phyloP scores from a whole-genome alignment of 164 flowering plant genomes.

The Houttuynia cordata region DNA sequence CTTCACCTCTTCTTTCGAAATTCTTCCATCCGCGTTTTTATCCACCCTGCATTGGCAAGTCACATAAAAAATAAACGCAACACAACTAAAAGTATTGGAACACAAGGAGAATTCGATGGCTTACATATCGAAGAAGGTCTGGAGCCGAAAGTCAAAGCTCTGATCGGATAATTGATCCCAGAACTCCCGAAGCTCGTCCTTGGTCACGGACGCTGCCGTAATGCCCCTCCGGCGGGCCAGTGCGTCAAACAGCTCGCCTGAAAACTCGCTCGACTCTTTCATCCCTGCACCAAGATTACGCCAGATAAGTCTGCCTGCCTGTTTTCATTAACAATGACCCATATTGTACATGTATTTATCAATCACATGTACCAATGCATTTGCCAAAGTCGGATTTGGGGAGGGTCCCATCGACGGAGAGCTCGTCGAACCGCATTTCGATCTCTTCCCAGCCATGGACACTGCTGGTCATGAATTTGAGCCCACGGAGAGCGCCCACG shows the following conservation, averaged over 20 bases:
- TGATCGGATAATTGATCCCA: conserved; percentile 61
- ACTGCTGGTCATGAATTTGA: conserved; percentile 69
- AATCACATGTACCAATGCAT: conserved; percentile 37
- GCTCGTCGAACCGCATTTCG: conserved; percentile 32
- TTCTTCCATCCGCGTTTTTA: conserved; percentile 73
- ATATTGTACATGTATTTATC: neutral
- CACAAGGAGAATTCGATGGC: neutral
- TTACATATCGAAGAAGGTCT: conserved; percentile 66
- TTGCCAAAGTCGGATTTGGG: conserved; percentile 32
- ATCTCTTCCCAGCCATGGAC: conserved; percentile 65
- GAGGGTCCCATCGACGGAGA: conserved; percentile 28
- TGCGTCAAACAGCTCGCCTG: conserved; percentile 44
- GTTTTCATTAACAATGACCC: neutral
- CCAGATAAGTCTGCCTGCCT: neutral
- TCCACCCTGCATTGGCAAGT: conserved; percentile 54
- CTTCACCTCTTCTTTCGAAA: conserved; percentile 62
- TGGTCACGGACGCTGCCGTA: conserved; percentile 18
- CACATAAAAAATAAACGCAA: neutral
- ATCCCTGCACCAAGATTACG: conserved; percentile 25
- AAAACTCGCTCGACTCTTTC: conserved; percentile 53
- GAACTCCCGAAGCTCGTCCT: conserved; percentile 35
- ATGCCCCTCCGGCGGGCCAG: conserved; percentile 39
- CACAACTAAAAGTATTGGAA: neutral
- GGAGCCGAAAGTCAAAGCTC: conserved; percentile 63
- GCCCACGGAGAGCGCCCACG: conserved; percentile 71